phyloP scores from a whole-genome alignment of 192 early-diverging fungal genomes.

The Kappamyces sp. region DNA sequence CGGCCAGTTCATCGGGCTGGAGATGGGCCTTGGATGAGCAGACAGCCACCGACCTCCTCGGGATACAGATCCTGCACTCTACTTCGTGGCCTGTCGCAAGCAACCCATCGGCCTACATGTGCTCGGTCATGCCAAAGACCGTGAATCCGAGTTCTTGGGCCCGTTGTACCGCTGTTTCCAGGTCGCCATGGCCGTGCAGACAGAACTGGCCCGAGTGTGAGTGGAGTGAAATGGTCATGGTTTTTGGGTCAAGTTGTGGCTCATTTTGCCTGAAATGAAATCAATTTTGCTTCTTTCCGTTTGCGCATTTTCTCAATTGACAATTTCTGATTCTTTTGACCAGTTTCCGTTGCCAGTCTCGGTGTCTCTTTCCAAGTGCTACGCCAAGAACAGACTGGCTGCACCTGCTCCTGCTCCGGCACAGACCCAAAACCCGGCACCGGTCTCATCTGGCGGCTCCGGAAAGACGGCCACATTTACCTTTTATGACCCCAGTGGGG shows the following conservation, averaged over 20 bases:
- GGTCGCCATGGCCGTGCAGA: constrained; percentile 74
- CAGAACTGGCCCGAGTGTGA: constrained; percentile 97
- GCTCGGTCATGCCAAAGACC: constrained; percentile 81
- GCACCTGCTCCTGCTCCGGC: no score
- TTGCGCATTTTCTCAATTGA: neutral
- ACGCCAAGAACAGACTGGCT: no score
- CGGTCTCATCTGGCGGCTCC: no score
- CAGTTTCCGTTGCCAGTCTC: no score
- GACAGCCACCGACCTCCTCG: constrained; percentile 58
- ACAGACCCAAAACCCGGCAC: no score
- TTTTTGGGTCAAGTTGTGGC: neutral
- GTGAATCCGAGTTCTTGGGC: constrained; percentile 71
- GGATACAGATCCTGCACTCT: constrained; percentile 78
- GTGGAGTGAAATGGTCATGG: constrained; percentile 80
- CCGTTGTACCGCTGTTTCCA: constrained; percentile 74
- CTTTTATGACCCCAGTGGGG: no score
- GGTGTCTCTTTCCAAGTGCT: no score
- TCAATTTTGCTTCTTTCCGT: neutral
- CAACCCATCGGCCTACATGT: constrained; percentile 40
- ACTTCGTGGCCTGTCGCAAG: constrained; percentile 51
- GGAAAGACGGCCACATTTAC: no score
- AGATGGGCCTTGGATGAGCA: constrained; percentile 49
- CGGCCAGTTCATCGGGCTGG: constrained; percentile 54
- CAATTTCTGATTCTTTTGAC: no score
- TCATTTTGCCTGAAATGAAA: neutral